These are phyloP conservation scores for Alternaria infectoria DNA, from an alignment of 2,329 filamentous ascomycete genomes.

Conservation along the genomic window DNA sequence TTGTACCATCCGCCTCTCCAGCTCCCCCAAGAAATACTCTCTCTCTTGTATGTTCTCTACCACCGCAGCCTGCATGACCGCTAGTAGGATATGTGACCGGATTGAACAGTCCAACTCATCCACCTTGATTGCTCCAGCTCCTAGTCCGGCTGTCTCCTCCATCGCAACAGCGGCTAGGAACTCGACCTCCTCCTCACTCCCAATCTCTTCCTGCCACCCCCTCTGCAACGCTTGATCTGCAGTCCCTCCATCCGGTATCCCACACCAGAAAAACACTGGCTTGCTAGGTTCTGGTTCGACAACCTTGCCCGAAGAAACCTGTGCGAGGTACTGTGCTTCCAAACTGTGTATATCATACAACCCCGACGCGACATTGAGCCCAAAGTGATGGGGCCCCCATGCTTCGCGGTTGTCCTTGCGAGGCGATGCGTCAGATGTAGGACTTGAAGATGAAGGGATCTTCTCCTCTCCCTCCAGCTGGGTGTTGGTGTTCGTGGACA, in stretches of 20 bases:
- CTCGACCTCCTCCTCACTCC: conserved; percentile 4
- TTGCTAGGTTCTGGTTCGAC: neutral
- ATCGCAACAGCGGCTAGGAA: conserved; percentile 4
- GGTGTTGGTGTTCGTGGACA: neutral
- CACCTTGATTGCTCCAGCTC: neutral
- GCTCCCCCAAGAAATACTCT: neutral
- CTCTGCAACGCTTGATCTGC: neutral
- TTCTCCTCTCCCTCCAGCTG: neutral
- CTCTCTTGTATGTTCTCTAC: neutral
- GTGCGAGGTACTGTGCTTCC: conserved; percentile 3
- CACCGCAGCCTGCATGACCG: conserved; percentile 1
- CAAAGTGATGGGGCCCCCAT: conserved; percentile 8
- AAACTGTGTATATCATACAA: conserved; percentile 10
- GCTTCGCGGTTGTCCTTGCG: conserved; percentile 3
- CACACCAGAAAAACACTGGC: neutral
- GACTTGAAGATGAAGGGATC: neutral
- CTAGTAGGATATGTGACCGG: conserved; percentile 2
- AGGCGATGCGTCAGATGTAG: neutral
- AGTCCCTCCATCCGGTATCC: neutral
- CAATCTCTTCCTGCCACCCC: conserved; percentile 5
- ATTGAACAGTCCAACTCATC: conserved; percentile 2
- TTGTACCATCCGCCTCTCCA: neutral
- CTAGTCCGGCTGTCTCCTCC: conserved; percentile 1
- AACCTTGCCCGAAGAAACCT: neutral
- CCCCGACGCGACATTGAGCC: conserved; percentile 7